Evolutionary conservation across 2,329 filamentous ascomycete species (phyloP), one percentile per base, ranked within the genome.

Genomic region (Fusarium sp.): DNA sequence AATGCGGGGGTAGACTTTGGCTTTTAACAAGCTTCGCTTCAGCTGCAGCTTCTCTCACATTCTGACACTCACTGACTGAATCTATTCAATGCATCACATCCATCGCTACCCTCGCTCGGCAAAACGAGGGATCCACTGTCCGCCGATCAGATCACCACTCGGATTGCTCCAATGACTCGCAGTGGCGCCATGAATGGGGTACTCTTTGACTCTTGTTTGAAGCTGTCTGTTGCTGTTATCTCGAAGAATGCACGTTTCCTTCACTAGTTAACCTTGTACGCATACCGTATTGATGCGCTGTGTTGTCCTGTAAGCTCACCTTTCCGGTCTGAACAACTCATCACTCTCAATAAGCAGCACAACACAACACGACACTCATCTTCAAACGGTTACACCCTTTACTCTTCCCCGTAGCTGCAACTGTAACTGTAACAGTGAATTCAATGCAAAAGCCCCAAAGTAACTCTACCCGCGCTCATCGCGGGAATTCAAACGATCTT

Each of bases 1-100:
- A 76, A 76, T 76, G 75, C 75, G 75, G 75, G 75, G 75, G 75
- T 71, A 73, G 63, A 50, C 53, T 62, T 65, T 53, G 70, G 56
- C 52, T 66, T 73, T 75, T 72, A 74, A 55, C 53, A 44, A 55
- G 38, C 38, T 55, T 44, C 15, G 22, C 31, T 35, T 12, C 22
- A 52, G 29, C 45, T 49, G 18, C 47, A 31, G 47, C 18, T 53
- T 53, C 33, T 39, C 49, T 53, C 49, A 29, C 49, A 29, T 49
- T 49, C 54, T 57, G 41, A 35, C 31, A 25, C 47, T 50, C 46
- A 49, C 45, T 47, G 14, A 18, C 14, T 39, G 50, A 53, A 31
- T 44, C 10, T 56, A 12, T 45, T 56, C 33, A n/a, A 52, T 52
- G 33, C 49, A 17, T 38, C 33, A 25, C 31, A 33, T 18, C 27